Evolutionary conservation across 371 early-diverging fungal genomes (phyloP), one percentile per base, ranked within the genome.

Genomic region (Mortierella sp.): DNA sequence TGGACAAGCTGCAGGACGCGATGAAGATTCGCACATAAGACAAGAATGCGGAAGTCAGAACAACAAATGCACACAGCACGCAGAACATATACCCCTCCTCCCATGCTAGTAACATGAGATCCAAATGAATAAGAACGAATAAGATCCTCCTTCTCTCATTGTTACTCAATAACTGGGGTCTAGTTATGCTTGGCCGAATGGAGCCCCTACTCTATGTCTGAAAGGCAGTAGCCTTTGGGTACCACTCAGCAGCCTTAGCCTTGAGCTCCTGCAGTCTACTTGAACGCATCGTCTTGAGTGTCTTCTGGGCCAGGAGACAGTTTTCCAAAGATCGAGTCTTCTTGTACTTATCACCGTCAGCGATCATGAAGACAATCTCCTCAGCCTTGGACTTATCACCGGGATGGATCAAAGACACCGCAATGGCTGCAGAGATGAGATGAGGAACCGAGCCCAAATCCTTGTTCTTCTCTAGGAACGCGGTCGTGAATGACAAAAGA

Each of bases 361-460:
- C 47, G 50, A 76, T 64, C 34, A 51, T 41, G 42, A 80, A 70
- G 42, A 83, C 37, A 24, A 79, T 56, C 8, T 49, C 62, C 57
- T 72, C 76, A 1, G 80, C 70, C 56, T 75, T 79, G 41, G 73
- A 49, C 26, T 55, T 60, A 0, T 43, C 62, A 11, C 49, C 58
- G 8, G 70, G 58, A 19, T 73, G 68, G 55, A 79, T 64, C 57
- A 70, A 31, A 4, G 61, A 72, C 15, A 70, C 51, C 4, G 70
- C 70, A 55, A 84, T 80, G 4, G 80, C 82, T 0, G 71, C 78
- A n/a, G 83, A 72, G 28, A 83, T 62, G 34, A 80, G 55, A 51
- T 83, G 82, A 32, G 80, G 72, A 7, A 84, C 70, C 0, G 84
- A 86, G 3, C 66, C 69, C 4, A 39, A 32, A 14, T 60, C 60